Conservation (phyloP, 306 rosid genomes). For the Rubus parviflorus region DNA sequence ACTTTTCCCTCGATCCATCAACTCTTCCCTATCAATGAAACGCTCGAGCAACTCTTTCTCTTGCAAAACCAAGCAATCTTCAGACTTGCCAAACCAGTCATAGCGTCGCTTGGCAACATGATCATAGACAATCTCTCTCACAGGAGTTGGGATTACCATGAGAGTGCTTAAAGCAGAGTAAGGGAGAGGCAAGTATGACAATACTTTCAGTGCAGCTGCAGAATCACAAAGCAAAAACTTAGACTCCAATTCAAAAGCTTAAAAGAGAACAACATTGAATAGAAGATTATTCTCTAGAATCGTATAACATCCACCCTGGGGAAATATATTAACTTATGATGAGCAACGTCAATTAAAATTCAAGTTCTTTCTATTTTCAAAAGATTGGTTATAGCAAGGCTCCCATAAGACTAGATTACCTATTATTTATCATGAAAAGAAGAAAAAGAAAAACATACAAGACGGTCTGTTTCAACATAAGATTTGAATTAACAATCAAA, state of each 20-base stretch:
- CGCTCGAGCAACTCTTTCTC: constrained; percentile 74
- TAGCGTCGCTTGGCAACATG: constrained; percentile 54
- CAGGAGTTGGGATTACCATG: constrained; percentile 58
- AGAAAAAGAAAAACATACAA: neutral
- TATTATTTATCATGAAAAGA: neutral
- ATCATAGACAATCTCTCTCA: constrained; percentile 66
- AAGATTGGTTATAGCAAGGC: neutral
- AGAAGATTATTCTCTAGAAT: neutral
- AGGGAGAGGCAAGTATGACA: constrained; percentile 74
- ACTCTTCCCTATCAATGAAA: constrained; percentile 81
- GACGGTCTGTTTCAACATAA: neutral
- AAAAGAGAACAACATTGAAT: neutral
- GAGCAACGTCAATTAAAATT: neutral
- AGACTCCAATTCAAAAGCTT: neutral
- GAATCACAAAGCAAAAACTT: constrained; percentile 5
- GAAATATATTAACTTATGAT: too few species aligned
- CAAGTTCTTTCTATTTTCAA: neutral
- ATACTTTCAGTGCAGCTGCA: constrained; percentile 76
- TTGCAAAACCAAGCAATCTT: constrained; percentile 60
- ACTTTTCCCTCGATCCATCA: constrained; percentile 59
- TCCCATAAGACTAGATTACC: neutral
- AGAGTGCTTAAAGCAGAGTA: constrained; percentile 59
- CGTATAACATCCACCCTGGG: neutral
- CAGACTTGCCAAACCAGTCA: constrained; percentile 60
- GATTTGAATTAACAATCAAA: neutral